These are phyloP conservation scores for Didymella exigua DNA, from an alignment of 2,329 filamentous ascomycete genomes.

Conservation along the genomic window DNA sequence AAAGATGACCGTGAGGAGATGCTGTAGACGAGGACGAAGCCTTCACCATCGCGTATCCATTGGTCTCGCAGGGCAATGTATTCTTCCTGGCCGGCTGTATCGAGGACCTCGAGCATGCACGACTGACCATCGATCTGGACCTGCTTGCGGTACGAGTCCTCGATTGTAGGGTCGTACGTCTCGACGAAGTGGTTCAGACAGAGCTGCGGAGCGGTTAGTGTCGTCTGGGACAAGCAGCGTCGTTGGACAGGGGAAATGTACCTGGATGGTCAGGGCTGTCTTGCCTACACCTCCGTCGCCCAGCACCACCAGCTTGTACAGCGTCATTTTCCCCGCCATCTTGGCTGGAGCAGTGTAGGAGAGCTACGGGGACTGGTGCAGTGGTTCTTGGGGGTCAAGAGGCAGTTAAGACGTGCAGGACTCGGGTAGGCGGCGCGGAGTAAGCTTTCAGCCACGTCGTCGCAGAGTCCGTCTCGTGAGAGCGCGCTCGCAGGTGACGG, in stretches of 20 bases:
- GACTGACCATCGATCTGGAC: constrained; percentile 89
- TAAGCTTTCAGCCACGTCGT: constrained; percentile 26
- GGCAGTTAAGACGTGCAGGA: constrained; percentile 8
- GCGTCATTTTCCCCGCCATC: constrained; percentile 92
- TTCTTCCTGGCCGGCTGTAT: constrained; percentile 97
- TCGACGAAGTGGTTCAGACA: constrained; percentile 99
- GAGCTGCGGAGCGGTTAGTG: constrained; percentile 62
- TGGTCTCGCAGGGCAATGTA: constrained; percentile 96
- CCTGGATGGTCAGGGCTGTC: constrained; percentile 88
- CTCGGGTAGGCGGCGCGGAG: constrained; percentile 14
- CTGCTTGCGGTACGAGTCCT: constrained; percentile 72
- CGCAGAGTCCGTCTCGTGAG: constrained; percentile 21
- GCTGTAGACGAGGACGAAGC: constrained; percentile 96
- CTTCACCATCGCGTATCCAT: constrained; percentile 98
- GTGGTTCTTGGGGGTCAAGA: constrained; percentile 1
- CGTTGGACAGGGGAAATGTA: constrained; percentile 59
- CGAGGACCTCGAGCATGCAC: constrained; percentile 96
- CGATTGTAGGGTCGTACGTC: constrained; percentile 75
- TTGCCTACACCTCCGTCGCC: constrained; percentile 94
- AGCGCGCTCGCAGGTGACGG: constrained; percentile 31
- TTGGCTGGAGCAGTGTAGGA: constrained; percentile 14
- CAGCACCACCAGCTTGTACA: constrained; percentile 95
- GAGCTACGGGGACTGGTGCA: background rate
- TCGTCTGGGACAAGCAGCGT: background rate
- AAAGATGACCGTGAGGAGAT: constrained; percentile 97